Evolutionary conservation across 1,284 basidiomycete genomes (phyloP).

Genomic region (Tausonia pullulans): DNA sequence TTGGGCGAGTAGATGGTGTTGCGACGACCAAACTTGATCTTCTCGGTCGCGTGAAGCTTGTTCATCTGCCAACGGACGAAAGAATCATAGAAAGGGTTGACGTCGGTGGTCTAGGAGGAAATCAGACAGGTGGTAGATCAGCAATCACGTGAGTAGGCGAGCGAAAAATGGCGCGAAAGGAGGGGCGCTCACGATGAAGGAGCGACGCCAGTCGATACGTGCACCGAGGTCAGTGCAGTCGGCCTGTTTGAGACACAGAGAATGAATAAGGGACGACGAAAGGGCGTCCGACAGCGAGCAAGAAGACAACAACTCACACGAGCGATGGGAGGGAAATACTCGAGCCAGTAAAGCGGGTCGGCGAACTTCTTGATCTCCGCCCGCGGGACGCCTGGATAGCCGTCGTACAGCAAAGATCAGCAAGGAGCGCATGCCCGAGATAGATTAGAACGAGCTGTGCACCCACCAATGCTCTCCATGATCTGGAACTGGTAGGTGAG

Average conservation of each 20-base stretch:
- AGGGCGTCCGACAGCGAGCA: neutral
- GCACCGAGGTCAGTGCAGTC: conserved; percentile 83
- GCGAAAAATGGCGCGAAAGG: neutral
- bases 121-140: neutral
- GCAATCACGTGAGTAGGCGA: neutral
- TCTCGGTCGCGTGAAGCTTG: conserved; percentile 71
- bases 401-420: neutral
- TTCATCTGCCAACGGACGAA: conserved; percentile 99
- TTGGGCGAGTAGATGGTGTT: conserved; percentile 99
- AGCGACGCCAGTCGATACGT: conserved; percentile 93
- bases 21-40: conserved; percentile 96
- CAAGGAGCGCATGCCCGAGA: neutral
- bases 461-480: conserved; percentile 73
- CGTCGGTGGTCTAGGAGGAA: conserved; percentile 48
- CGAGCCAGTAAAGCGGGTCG: conserved; percentile 83
- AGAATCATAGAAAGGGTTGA: conserved; percentile 93
- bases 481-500: conserved; percentile 98
- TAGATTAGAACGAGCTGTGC: neutral
- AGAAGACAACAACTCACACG: conserved; percentile 42
- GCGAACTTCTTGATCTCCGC: conserved; percentile 92
- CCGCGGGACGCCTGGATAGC: conserved; percentile 48
- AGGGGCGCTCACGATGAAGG: conserved; percentile 50
- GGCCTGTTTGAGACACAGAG: conserved; percentile 35
- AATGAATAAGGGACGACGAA: neutral
- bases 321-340: conserved; percentile 94